phyloP scores from a whole-genome alignment of 1,284 basidiomycete genomes.

The Pseudozyma tsukubaensis region DNA sequence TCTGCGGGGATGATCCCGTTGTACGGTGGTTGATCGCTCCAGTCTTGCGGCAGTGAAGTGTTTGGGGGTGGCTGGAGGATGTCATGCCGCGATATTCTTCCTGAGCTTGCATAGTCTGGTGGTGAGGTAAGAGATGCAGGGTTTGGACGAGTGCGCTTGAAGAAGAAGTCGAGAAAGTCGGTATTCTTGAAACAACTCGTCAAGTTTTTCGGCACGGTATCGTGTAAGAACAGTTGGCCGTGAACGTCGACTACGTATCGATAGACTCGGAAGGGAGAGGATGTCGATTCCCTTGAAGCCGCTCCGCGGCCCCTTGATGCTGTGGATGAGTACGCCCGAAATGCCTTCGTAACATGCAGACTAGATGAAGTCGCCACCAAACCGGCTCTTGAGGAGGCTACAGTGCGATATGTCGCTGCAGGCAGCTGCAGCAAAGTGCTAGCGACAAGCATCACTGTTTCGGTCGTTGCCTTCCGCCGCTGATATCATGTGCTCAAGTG shows the following conservation, averaged over 20 bases:
- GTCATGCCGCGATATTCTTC: constrained; percentile 30
- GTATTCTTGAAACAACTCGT: constrained; percentile 59
- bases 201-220: constrained; percentile 65
- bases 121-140: constrained; percentile 12
- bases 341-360: too few relatives aligned
- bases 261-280: constrained; percentile 51
- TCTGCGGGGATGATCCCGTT: constrained; percentile 22
- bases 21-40: constrained; percentile 27
- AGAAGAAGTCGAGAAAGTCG: constrained; percentile 60
- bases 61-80: constrained; percentile 14
- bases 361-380: too few relatives aligned
- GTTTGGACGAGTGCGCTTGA: constrained; percentile 41
- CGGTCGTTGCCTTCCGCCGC: not conserved
- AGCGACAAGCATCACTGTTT: not conserved
- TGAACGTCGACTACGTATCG: constrained; percentile 66
- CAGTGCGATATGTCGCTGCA: not conserved
- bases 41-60: constrained; percentile 13
- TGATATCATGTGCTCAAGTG: too few relatives aligned
- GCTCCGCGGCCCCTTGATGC: not conserved
- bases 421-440: not conserved
- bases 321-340: not conserved
- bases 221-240: constrained; percentile 67
- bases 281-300: not conserved
- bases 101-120: constrained; percentile 6
- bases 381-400: too few relatives aligned